Evolutionary conservation across 192 early-diverging fungal genomes (phyloP), one percentile per base, ranked within the genome.

Genomic region (Backusella westeae): DNA sequence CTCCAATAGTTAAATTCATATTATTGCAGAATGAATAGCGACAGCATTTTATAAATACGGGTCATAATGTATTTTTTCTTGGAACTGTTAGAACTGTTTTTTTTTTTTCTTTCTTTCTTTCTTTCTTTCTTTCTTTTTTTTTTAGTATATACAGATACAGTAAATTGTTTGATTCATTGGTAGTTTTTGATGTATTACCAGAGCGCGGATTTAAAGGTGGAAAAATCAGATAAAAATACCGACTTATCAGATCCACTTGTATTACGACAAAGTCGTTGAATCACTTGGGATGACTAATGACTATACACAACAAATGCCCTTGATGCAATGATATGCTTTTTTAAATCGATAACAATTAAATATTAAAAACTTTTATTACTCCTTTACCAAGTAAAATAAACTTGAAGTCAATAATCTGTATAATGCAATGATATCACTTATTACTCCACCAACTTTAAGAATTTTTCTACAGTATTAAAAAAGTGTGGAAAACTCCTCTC

Each of bases 371-470:
- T n/a, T 49, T 49, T 49, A 49, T n/a, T n/a, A 19, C 46, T n/a
- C 46, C 15, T 49, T 19, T n/a, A 49, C 6, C n/a, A 49, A n/a
- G 5, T 49, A 49, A 49, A 49, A 49, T 6, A 49, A 49, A 49
- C 6, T 49, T 49, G 17, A n/a, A 49, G 15, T 1, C 19, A 49
- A n/a, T 49, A 49, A n/a, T n/a, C 6, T 49, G 46, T 6, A 49
- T n/a, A 19, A n/a, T 49, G n/a, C 19, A 49, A 49, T 21, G 5
- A n/a, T 7, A 49, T n/a, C 19, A n/a, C 46, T 39, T 49, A 1
- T 49, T 49, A 49, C 46, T 63, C 56, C 56, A 63, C 56, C 12
- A 63, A 63, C 7, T 69, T 44, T 21, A 76, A 53, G 34, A 76
- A 76, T 6, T 23, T 32, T 14, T 41, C 26, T 7, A 76, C 67